phyloP scores from a whole-genome alignment of 2,329 filamentous ascomycete genomes.

The Fusarium pseudograminearum region DNA sequence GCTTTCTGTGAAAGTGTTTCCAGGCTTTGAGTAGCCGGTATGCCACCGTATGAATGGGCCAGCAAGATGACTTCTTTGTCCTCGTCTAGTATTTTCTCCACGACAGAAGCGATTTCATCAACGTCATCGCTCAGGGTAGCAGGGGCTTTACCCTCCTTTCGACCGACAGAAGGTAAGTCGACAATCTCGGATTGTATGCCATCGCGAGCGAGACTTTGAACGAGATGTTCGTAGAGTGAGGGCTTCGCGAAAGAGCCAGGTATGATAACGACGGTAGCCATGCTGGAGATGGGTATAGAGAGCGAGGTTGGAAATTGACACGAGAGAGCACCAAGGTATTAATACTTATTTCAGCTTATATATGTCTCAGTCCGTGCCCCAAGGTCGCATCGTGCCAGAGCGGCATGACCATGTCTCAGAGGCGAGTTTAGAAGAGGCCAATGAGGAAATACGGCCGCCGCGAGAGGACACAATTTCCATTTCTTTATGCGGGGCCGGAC shows the following conservation, averaged over 20 bases:
- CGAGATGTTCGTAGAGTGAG: background rate
- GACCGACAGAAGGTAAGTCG: conserved; percentile 16
- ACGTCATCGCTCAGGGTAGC: conserved; percentile 14
- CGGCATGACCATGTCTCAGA: background rate
- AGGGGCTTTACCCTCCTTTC: background rate
- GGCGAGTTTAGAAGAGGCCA: background rate
- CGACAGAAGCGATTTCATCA: background rate
- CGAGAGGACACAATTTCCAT: background rate
- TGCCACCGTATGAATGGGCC: conserved; percentile 20
- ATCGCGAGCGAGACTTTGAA: background rate
- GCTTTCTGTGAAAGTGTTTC: conserved; percentile 10
- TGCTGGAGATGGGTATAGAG: background rate
- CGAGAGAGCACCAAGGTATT: background rate
- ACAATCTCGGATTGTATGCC: background rate
- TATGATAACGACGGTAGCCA: conserved; percentile 11
- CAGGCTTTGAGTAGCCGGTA: conserved; percentile 16
- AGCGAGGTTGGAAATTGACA: background rate
- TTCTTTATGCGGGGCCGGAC: background rate
- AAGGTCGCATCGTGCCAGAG: background rate
- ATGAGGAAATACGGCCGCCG: background rate
- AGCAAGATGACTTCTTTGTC: conserved; percentile 5
- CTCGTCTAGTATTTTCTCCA: background rate
- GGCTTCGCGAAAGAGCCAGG: conserved; percentile 18
- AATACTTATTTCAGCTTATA: background rate
- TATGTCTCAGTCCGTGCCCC: conserved; percentile 11